These are phyloP conservation scores for Penicillium goetzii DNA, from an alignment of 495 filamentous ascomycete genomes.

Conservation along the genomic window DNA sequence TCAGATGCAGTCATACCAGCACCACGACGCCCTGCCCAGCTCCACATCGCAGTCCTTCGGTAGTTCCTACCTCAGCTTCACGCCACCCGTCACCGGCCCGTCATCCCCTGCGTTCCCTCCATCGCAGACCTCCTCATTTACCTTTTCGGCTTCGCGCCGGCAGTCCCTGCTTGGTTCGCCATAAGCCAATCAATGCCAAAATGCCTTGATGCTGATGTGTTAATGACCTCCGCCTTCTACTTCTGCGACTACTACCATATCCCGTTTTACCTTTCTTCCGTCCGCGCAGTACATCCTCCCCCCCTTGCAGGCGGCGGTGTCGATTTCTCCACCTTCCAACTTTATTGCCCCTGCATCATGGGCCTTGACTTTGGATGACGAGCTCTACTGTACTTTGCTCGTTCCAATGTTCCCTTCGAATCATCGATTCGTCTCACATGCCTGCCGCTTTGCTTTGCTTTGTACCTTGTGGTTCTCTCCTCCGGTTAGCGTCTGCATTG, in stretches of 20 bases:
- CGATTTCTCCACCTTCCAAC: background rate
- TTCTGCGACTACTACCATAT: background rate
- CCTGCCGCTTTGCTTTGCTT: background rate
- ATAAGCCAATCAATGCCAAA: conserved; percentile 19
- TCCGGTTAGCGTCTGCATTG: conserved; percentile 36
- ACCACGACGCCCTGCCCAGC: conserved; percentile 33
- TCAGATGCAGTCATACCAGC: conserved; percentile 11
- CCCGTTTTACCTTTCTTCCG: background rate
- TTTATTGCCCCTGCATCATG: conserved; percentile 14
- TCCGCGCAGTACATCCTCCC: background rate
- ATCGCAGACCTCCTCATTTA: conserved; percentile 36
- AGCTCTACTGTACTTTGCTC: background rate
- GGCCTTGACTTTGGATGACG: background rate
- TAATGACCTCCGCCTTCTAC: conserved; percentile 7
- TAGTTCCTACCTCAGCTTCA: conserved; percentile 37
- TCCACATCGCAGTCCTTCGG: conserved; percentile 39
- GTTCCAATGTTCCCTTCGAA: background rate
- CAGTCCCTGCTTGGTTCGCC: conserved; percentile 39
- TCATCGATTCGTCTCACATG: background rate
- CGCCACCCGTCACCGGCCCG: conserved; percentile 44
- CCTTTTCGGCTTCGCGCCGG: conserved; percentile 36
- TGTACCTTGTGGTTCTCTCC: conserved; percentile 18
- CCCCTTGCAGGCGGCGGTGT: conserved; percentile 29
- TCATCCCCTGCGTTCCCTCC: conserved; percentile 45
- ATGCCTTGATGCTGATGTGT: conserved; percentile 30